Percentiles rank a stretch among this genome's conserved stretches.
phyloP scores from a whole-genome alignment of 495 filamentous ascomycete genomes.

The Neurospora sp. region DNA sequence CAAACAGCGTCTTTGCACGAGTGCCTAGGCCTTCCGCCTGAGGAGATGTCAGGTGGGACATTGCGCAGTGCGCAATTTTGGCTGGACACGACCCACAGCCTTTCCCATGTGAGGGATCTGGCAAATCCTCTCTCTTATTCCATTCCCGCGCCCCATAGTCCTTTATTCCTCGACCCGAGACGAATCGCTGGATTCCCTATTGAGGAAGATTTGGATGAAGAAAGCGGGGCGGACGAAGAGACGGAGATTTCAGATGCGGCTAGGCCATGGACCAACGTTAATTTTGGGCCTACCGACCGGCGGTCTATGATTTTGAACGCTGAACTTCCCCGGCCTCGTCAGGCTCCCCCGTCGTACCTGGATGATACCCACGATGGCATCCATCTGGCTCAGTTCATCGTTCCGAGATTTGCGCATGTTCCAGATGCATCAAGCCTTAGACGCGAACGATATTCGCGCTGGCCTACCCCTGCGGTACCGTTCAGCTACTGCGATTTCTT shows the following conservation, averaged over 20 bases:
- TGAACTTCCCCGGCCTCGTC: neutral
- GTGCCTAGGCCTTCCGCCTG: conserved; percentile 20
- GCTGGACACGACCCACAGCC: conserved; percentile 18
- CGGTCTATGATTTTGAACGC: neutral
- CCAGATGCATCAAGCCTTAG: neutral
- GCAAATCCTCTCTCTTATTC: conserved; percentile 2
- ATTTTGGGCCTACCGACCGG: neutral
- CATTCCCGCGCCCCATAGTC: neutral
- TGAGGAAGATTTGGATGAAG: neutral
- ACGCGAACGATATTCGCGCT: neutral
- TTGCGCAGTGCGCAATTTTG: neutral
- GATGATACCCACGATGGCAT: conserved; percentile 7
- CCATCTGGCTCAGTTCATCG: conserved; percentile 11
- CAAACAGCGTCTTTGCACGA: conserved; percentile 20
- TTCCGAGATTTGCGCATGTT: conserved; percentile 15
- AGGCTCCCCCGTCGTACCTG: neutral
- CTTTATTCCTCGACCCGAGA: conserved; percentile 1
- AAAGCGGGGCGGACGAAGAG: conserved; percentile 10
- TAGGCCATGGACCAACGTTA: neutral
- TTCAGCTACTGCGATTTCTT: neutral
- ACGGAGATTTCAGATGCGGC: conserved; percentile 16
- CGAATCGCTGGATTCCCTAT: neutral
- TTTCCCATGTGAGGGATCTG: conserved; percentile 18
- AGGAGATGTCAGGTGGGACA: conserved; percentile 7
- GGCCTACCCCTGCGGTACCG: neutral